These are phyloP conservation scores for Cercophora sp. DNA, from an alignment of 495 filamentous ascomycete genomes.

Conservation along the genomic window DNA sequence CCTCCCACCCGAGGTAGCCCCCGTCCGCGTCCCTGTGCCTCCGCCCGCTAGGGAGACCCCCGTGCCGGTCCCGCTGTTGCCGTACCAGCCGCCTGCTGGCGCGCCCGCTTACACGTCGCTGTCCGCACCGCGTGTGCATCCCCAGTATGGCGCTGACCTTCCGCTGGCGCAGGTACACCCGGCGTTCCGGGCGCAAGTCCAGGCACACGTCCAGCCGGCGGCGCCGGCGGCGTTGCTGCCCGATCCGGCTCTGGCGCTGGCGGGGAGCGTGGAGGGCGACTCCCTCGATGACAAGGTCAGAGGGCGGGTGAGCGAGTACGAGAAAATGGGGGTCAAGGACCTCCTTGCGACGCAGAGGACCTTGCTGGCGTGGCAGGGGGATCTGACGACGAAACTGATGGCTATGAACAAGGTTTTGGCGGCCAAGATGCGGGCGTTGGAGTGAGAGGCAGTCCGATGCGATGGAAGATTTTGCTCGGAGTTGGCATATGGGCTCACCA, in stretches of 20 bases:
- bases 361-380: slow-evolving; percentile 17
- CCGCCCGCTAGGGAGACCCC: too few species aligned
- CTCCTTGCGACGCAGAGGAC: slow-evolving; percentile 11
- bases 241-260: neutral
- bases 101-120: too few species aligned
- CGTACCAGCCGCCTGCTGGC: too few species aligned
- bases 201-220: neutral
- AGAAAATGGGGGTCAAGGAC: neutral
- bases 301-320: slow-evolving; percentile 18
- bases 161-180: neutral
- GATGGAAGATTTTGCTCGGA: neutral
- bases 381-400: slow-evolving; percentile 14
- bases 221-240: neutral
- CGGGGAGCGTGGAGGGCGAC: neutral
- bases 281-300: slow-evolving; percentile 6
- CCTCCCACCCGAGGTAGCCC: too few species aligned
- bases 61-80: too few species aligned
- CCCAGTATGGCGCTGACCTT: neutral
- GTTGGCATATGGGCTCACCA: neutral
- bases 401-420: slow-evolving; percentile 20
- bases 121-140: too few species aligned
- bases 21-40: too few species aligned
- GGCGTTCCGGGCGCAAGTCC: neutral
- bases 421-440: neutral
- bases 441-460: neutral